phyloP scores from a whole-genome alignment of 768 basidiomycete genomes.

The Naganishia onofrii region DNA sequence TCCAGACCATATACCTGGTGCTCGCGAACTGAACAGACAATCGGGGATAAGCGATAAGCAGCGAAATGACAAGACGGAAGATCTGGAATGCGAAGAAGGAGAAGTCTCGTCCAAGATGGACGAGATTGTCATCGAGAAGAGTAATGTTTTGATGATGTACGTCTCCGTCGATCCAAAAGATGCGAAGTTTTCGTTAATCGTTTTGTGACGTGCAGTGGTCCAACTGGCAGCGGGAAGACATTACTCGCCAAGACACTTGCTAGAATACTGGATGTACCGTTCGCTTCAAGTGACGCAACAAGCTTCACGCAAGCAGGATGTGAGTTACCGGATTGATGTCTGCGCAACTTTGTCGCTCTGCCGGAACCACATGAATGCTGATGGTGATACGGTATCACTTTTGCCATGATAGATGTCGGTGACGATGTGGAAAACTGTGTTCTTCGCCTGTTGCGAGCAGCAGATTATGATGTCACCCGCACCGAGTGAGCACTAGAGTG shows the following conservation, averaged over 20 bases:
- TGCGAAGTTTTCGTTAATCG: neutral
- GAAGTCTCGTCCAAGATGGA: slow-evolving; percentile 24
- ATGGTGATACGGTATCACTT: slow-evolving; percentile 13
- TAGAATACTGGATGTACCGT: slow-evolving; percentile 84
- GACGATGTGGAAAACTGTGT: slow-evolving; percentile 94
- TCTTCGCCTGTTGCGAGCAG: slow-evolving; percentile 80
- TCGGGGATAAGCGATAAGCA: slow-evolving; percentile 22
- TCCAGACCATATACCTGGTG: neutral
- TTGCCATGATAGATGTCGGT: slow-evolving; percentile 68
- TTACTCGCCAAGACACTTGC: slow-evolving; percentile 88
- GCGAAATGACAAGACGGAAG: slow-evolving; percentile 27
- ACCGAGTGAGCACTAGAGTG: slow-evolving; percentile 62
- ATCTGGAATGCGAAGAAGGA: neutral
- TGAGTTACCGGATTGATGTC: slow-evolving; percentile 26
- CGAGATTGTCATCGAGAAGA: slow-evolving; percentile 71
- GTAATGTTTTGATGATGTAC: slow-evolving; percentile 88
- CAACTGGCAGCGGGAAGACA: slow-evolving; percentile 69
- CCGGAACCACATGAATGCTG: neutral
- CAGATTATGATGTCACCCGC: slow-evolving; percentile 79
- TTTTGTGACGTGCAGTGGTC: slow-evolving; percentile 39
- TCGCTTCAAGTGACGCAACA: slow-evolving; percentile 79
- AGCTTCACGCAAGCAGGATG: slow-evolving; percentile 73
- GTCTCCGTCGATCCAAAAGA: slow-evolving; percentile 36
- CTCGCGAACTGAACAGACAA: slow-evolving; percentile 23
- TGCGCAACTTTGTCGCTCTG: neutral